Base-by-base conservation (phyloP, 2,329 filamentous ascomycete genomes). In the Diaporthe vexans region DNA sequence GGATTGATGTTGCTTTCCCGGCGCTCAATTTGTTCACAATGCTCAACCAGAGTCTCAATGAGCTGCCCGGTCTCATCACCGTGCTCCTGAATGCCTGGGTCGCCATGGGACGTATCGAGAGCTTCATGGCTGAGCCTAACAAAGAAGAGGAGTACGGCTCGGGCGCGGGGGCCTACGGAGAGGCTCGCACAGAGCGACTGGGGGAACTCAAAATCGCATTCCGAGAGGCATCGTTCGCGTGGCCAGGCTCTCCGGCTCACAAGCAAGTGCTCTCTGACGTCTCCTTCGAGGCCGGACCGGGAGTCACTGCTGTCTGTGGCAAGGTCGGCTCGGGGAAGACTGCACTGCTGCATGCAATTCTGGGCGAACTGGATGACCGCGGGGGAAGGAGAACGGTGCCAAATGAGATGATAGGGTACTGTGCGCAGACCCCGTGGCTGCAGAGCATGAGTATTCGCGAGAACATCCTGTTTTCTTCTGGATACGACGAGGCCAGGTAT, bases 71-170 rank as follows among this genome's bases (percentile, higher is more conserved):
- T 40, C 85, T 97, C 13, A 91, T 97, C 57, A 95, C 93, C 0
- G 90, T 93, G 0, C 84, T 96, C 6, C 88, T 97, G 77, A 97
- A 97, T 78, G 94, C 95, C 0, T 92, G 90, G n/a, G 92, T 98
- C 24, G 93, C 95, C 0, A 91, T 97, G 76, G 91, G 90, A 11
- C 92, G 95, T 77, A 94, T 98, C 26, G 94, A 97, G 79, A 88
- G 90, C 29, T 98, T 97, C 83, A 97, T 98, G 94, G 85, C 87
- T 0, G 95, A 98, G 81, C 94, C 94, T 0, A 91, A 98, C 79
- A 94, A 95, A 78, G 89, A 90, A 40, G 86, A 89, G 37, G 81
- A 82, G 4, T 84, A 85, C 5, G 78, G 83, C 5, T 80, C 81
- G 11, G 82, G 86, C 4, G 48, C 63, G 33, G 59, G 81, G 1